A percentile compares a stretch with the other conserved stretches of the same genome.
Evolutionary conservation across 2,329 filamentous ascomycete species (phyloP).

Genomic region (Cladorrhinum sp.): DNA sequence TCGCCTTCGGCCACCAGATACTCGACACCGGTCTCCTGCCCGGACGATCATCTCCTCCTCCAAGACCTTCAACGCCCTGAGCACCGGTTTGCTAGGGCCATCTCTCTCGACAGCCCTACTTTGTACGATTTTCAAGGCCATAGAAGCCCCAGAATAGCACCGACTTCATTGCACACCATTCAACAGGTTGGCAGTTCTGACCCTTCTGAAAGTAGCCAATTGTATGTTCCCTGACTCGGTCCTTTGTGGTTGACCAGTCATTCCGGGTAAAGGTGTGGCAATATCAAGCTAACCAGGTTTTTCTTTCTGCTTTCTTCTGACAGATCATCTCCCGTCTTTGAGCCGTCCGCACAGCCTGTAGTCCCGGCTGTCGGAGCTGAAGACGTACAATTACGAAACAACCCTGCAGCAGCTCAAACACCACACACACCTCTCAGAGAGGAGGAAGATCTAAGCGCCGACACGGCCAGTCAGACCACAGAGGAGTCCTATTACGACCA

Average conservation of each 20-base stretch:
- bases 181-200: constrained; percentile 24
- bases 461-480: constrained; percentile 37
- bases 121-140: constrained; percentile 55
- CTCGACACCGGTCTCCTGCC: constrained; percentile 39
- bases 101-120: constrained; percentile 58
- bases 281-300: constrained; percentile 22
- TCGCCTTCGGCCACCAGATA: constrained; percentile 50
- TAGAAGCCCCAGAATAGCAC: constrained; percentile 11
- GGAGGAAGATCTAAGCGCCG: constrained; percentile 40
- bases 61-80: constrained; percentile 47
- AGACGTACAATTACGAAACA: constrained; percentile 36
- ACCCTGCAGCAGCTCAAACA: constrained; percentile 45
- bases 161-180: constrained; percentile 20
- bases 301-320: constrained; percentile 6
- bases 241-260: constrained; percentile 9
- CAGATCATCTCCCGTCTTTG: constrained; percentile 27
- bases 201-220: constrained; percentile 20
- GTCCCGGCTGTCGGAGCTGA: constrained; percentile 23
- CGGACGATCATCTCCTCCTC: constrained; percentile 31
- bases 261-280: constrained; percentile 24
- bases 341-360: constrained; percentile 20
- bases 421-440: constrained; percentile 43
- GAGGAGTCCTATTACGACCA: constrained; percentile 28
- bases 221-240: constrained; percentile 24
- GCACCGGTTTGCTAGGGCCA: constrained; percentile 52